Conservation (phyloP, 352 stramenopile genomes). For the Globisporangium sylvaticum region DNA sequence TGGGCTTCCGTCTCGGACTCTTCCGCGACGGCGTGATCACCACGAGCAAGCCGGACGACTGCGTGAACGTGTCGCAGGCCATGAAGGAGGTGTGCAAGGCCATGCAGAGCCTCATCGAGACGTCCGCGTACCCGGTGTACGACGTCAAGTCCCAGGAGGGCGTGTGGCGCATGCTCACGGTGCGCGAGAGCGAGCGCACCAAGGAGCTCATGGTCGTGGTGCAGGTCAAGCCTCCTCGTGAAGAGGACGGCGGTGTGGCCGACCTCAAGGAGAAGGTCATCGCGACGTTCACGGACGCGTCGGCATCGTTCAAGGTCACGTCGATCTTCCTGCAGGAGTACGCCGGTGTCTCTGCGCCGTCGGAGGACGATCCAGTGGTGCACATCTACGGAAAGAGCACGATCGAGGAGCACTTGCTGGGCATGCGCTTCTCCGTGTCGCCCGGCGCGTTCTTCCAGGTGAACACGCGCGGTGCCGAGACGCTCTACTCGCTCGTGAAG, state of each 20-base stretch:
- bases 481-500: constrained; percentile 95
- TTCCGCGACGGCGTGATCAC: constrained; percentile 78
- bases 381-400: constrained; percentile 63
- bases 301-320: constrained; percentile 55
- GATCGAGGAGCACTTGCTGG: constrained; percentile 85
- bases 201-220: constrained; percentile 76
- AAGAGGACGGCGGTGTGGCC: constrained; percentile 30
- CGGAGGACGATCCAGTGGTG: constrained; percentile 85
- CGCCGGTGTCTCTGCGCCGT: constrained; percentile 83
- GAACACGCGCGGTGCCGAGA: constrained; percentile 94
- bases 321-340: constrained; percentile 94
- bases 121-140: constrained; percentile 61
- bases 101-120: constrained; percentile 61
- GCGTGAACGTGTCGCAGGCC: constrained; percentile 68
- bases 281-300: constrained; percentile 37
- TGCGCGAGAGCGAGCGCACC: constrained; percentile 63
- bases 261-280: constrained; percentile 43
- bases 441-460: constrained; percentile 95
- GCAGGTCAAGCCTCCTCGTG: constrained; percentile 53
- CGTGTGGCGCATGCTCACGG: constrained; percentile 76
- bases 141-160: constrained; percentile 61
- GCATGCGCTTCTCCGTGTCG: constrained; percentile 89
- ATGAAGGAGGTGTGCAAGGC: constrained; percentile 80
- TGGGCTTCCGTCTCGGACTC: constrained; percentile 85
- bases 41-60: constrained; percentile 62